Evolutionary conservation across 192 early-diverging fungal species (phyloP), one percentile per base, ranked within the genome.

Genomic region (Backusella tuberculispora): DNA sequence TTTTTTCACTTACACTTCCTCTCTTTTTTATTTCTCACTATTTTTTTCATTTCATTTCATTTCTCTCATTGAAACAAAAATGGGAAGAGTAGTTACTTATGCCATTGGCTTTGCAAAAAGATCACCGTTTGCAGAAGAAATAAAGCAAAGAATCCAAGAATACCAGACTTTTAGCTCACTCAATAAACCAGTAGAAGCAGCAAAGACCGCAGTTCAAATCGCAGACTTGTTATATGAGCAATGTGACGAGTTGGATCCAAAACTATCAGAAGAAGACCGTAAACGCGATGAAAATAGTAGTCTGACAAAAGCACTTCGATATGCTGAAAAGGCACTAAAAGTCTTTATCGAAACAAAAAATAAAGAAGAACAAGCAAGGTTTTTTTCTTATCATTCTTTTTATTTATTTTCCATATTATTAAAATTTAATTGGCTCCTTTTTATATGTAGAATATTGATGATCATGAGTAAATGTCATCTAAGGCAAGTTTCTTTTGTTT

Each of bases 81-180:
- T 80, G 78, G 78, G 69, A 24, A 80, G 72, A 65, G 4, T 5
- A 66, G 78, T 71, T 9, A 75, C 74, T 0, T 80, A 75, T 56
- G 74, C 26, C 15, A 80, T 80, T 68, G 41, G 70, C 13, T 80
- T 75, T 40, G 44, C 64, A 4, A 66, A 68, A 24, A 38, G 43
- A 34, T 56, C 70, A 0, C 74, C 74, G 19, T 80, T 60, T n/a
- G 65, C 19, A 24, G 37, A 71, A 14, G 69, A 75, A 34, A 75
- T 80, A 15, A 72, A 65, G 41, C 29, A 75, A 21, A 15, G 21
- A 26, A 75, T 56, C 10, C 46, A 29, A 41, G n/a, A 63, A 13
- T 68, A 71, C 7, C 53, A 66, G 34, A n/a, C 3, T 5, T 37
- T 45, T 3, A 7, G 34, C 1, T 26, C 17, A 19, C 38, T 40